Evolutionary conservation across 768 basidiomycete genomes (phyloP).

Genomic region (Tulasnella calospora): DNA sequence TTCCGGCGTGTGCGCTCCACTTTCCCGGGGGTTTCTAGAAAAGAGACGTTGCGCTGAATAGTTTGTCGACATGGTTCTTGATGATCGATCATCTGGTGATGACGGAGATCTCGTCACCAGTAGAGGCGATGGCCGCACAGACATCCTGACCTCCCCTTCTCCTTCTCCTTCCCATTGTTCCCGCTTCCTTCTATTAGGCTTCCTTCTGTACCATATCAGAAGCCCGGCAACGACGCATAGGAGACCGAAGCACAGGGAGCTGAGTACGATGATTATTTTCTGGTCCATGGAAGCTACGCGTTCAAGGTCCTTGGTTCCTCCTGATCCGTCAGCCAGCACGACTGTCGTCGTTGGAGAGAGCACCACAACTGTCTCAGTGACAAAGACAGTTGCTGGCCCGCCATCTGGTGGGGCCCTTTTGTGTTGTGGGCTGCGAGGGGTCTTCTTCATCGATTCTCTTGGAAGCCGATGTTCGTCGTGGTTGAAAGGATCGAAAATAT

Average conservation of each 20-base stretch:
- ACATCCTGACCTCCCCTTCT: neutral
- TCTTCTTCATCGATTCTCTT: neutral
- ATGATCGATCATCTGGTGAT: neutral
- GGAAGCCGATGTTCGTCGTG: neutral
- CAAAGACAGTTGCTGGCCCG: neutral
- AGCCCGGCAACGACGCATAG: neutral
- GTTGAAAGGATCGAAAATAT: neutral
- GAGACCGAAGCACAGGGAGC: neutral
- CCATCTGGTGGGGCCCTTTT: neutral
- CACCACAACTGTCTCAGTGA: neutral
- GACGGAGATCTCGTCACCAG: neutral
- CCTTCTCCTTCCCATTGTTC: neutral
- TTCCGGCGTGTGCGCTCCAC: neutral
- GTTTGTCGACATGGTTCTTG: neutral
- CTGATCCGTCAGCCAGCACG: neutral
- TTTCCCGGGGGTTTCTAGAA: neutral
- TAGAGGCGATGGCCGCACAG: neutral
- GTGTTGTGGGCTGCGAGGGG: neutral
- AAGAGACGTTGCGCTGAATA: neutral
- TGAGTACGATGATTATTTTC: neutral
- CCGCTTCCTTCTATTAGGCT: neutral
- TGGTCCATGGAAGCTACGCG: neutral
- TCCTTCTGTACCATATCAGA: conserved; percentile 2
- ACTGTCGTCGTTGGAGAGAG: neutral
- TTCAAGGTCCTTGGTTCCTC: neutral